A percentile compares a stretch with the other conserved stretches of the same genome.
Conservation (phyloP, 176 grass and related monocot species). For the Phyllostachys edulis region DNA sequence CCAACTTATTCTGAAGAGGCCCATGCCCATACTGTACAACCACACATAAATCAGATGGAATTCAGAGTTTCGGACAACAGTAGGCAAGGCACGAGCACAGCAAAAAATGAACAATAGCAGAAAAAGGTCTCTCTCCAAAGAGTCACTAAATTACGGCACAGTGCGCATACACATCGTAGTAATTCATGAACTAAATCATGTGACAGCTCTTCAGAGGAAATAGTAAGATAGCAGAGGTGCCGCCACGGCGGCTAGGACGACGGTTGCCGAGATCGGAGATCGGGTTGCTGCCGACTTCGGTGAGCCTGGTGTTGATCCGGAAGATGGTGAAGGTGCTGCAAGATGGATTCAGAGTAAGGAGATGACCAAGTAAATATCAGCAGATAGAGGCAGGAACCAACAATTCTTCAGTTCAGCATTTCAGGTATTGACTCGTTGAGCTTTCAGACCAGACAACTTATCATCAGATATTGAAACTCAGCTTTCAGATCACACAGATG, state of each 20-base stretch:
- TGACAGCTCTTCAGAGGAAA: constrained; percentile 16
- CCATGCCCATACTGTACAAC: constrained; percentile 14
- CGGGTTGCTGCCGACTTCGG: constrained; percentile 9
- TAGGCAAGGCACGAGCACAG: background rate
- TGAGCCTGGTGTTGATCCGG: constrained; percentile 27
- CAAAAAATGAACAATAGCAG: background rate
- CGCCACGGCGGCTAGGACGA: background rate
- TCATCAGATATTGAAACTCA: background rate
- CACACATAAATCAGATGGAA: background rate
- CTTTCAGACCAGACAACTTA: background rate
- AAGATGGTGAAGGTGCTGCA: constrained; percentile 40
- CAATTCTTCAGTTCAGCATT: background rate
- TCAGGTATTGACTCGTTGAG: background rate
- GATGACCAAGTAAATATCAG: background rate
- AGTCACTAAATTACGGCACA: constrained; percentile 27
- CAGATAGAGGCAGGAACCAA: background rate
- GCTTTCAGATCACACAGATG: background rate
- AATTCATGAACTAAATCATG: background rate
- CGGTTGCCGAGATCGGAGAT: background rate
- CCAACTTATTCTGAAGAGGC: background rate
- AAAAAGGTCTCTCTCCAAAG: background rate
- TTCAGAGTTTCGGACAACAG: constrained; percentile 4
- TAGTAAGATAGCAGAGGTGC: constrained; percentile 33
- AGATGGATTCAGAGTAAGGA: background rate
- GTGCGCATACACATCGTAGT: constrained; percentile 13